A percentile compares a stretch with the other conserved stretches of the same genome.
phyloP scores from a whole-genome alignment of 2,329 filamentous ascomycete genomes.

The Trichoderma cornu-damae region DNA sequence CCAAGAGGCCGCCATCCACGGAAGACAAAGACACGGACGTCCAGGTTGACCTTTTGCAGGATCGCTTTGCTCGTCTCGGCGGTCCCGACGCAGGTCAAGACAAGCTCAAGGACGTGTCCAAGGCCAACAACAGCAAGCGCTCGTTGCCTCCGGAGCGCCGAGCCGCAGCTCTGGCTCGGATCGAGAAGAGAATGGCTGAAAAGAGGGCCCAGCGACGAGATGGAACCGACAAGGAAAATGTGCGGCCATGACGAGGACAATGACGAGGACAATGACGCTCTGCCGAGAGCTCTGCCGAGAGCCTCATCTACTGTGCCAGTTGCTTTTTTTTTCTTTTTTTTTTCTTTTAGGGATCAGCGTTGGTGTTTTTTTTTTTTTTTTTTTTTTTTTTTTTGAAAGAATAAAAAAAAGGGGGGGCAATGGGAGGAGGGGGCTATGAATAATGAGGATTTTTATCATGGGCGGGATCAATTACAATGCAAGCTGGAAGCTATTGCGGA shows the following conservation, averaged over 20 bases:
- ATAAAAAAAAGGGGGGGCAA: too few species aligned
- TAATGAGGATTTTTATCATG: background rate
- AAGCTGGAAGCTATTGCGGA: background rate
- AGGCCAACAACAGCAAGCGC: conserved; percentile 33
- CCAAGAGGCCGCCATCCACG: conserved; percentile 17
- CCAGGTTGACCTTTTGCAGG: conserved; percentile 42
- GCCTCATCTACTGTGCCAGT: background rate
- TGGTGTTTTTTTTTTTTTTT: too few species aligned
- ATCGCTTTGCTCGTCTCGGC: conserved; percentile 43
- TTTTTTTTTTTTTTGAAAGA: too few species aligned
- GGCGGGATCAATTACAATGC: background rate
- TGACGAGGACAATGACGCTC: background rate
- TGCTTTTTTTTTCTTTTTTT: background rate
- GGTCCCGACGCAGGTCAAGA: conserved; percentile 29
- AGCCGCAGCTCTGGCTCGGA: conserved; percentile 50
- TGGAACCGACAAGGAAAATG: conserved; percentile 48
- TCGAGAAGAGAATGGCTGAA: conserved; percentile 51
- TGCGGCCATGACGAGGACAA: conserved; percentile 36
- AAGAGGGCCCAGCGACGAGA: conserved; percentile 36
- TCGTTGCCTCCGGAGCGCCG: conserved; percentile 47
- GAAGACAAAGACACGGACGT: conserved; percentile 31
- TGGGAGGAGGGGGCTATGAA: background rate
- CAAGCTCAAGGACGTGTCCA: conserved; percentile 23
- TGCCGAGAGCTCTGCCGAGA: background rate
- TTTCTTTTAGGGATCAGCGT: conserved; percentile 20